Base-by-base conservation (phyloP, 2,329 filamentous ascomycete genomes). In the Pseudogymnoascus sp. region DNA sequence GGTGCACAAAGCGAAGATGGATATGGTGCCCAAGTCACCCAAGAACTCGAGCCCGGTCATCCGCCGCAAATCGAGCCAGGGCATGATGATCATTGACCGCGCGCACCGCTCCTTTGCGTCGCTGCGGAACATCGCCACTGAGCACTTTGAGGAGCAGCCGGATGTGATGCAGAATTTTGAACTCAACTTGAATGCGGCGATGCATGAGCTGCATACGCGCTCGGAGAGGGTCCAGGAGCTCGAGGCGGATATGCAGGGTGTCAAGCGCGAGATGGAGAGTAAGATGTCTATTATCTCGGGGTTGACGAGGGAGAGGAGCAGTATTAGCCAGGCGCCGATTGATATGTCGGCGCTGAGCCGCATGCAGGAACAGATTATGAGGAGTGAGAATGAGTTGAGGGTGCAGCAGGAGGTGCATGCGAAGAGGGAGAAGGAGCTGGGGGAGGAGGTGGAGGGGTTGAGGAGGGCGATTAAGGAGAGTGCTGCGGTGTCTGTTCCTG, bases 281-380 rank as follows among this genome's bases (percentile, higher is more conserved):
- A 99, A 99, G 83, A 92, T 93, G 81, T 90, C 91, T 31, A 93
- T 99, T 72, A 98, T 99, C 69, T 91, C 91, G 31, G 95, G 95
- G 6, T 81, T 99, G 66, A 96, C 95, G 3, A 88, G 95, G 62
- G 96, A 99, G 76, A 84, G 96, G 64, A 93, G 91, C 2, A 97
- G 92, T 77, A 82, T 97, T 77, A 91, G 93, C 73, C 84, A 81
- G 74, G 81, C 82, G 2, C 89, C 92, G 6, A 88, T 96, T 72
- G 95, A 99, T 72, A 96, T 97, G 73, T 93, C 91, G 0, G 87
- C 97, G 67, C 88, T 98, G 33, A 89, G 91, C 4, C 89, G 88
- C 14, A 85, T 99, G 78, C 89, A 90, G 64, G 90, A 96, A 66
- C 92, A 97, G 75, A 83, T 99, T 4, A 85, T 93, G 72, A 87